These are phyloP conservation scores for Speleostelium caveatum DNA, from an alignment of 78 protist genomes.

Conservation along the genomic window DNA sequence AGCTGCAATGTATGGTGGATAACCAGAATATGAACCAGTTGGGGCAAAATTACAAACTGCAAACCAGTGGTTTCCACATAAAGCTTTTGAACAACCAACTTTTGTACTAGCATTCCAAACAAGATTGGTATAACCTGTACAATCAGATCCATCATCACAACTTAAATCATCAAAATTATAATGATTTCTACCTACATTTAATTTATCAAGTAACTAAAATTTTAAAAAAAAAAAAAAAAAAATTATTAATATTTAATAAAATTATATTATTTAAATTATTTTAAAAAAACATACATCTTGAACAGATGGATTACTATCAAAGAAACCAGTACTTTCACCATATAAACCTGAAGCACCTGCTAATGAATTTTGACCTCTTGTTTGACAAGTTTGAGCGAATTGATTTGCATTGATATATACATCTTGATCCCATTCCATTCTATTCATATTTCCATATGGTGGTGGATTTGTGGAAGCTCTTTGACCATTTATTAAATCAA, in stretches of 20 bases:
- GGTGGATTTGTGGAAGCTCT: slow-evolving; percentile 20
- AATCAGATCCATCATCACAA: slow-evolving; percentile 25
- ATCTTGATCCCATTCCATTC: slow-evolving; percentile 15
- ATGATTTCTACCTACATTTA: background rate
- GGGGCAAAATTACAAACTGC: slow-evolving; percentile 64
- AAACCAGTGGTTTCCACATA: slow-evolving; percentile 17
- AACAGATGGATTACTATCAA: slow-evolving; percentile 15
- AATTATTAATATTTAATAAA: background rate
- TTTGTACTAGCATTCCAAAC: slow-evolving; percentile 28
- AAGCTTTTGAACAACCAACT: slow-evolving; percentile 28
- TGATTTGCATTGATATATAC: slow-evolving; percentile 1
- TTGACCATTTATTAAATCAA: no score
- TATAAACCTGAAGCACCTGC: slow-evolving; percentile 17
- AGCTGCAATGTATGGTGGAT: slow-evolving; percentile 47
- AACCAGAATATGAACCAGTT: slow-evolving; percentile 61
- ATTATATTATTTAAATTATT: background rate
- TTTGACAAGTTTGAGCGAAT: slow-evolving; percentile 27
- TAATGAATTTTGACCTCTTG: background rate
- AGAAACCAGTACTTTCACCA: slow-evolving; percentile 11
- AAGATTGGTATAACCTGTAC: slow-evolving; percentile 53
- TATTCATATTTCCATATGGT: background rate
- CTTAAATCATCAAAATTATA: slow-evolving; percentile 55
- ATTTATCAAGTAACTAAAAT: background rate
- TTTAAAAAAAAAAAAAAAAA: background rate
- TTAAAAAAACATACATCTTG: background rate